Base-by-base conservation (phyloP, 2,329 filamentous ascomycete genomes). In the Fusarium sp. region DNA sequence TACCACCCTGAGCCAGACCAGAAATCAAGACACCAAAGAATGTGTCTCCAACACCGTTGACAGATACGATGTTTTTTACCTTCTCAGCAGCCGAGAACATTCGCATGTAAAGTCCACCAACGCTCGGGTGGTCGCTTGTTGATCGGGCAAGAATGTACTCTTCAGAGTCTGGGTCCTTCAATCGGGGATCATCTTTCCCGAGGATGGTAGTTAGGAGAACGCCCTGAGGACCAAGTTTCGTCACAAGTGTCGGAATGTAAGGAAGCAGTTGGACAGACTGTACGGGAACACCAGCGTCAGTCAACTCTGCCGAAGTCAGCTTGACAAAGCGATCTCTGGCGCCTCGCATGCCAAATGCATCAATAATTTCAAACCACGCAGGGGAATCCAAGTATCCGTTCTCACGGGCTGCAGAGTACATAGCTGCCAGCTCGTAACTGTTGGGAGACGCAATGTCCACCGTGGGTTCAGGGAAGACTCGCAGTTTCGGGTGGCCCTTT, bases 31-130 rank as follows among this genome's bases (percentile, higher is more conserved):
- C 91, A 0, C 95, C 96, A 10, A 97, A 84, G 77, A 98, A 94
- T 0, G 96, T 98, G 80, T 99, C 96, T 0, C 96, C 96, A 3
- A 94, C 94, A 1, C 95, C 96, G 77, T 98, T 98, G 11, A 98
- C 95, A 46, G 94, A 97, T 2, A 95, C 89, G 2, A 97, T 85
- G 26, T 96, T 89, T 21, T 86, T 80, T 0, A 97, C 85, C 17
- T 83, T 80, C 76, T 92, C 89, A 1, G 87, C 87, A 0, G 92
- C 84, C 0, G 92, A 88, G 77, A 93, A 92, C 21, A 88, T 70
- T 34, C 87, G 78, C 90, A 98, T 94, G 75, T 98, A 98, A 4
- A 98, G 85, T 0, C 94, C 95, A 0, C 94, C 89, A 0, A 91
- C 83, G 9, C 83, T 79, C 2, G 81, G 82, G 31, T 87, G 84